phyloP scores from a whole-genome alignment of 768 basidiomycete species.

The Termitomyces sp. region DNA sequence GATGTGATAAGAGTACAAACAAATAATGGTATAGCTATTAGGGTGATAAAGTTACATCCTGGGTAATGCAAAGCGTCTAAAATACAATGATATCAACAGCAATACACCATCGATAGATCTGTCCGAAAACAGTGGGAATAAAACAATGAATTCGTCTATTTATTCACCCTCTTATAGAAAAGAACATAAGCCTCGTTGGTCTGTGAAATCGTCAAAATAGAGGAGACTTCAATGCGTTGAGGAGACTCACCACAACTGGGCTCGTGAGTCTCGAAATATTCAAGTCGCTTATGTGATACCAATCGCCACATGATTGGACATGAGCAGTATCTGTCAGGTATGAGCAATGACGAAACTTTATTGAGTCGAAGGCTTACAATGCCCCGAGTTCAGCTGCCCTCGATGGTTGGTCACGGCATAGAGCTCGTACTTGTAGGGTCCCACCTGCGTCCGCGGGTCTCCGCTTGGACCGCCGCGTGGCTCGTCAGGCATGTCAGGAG shows the following conservation, averaged over 20 bases:
- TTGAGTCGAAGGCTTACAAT: slow-evolving; percentile 59
- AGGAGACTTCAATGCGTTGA: background rate
- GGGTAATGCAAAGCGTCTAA: slow-evolving; percentile 16
- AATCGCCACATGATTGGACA: slow-evolving; percentile 79
- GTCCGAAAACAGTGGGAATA: slow-evolving; percentile 14
- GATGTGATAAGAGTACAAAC: background rate
- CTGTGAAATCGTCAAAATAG: slow-evolving; percentile 16
- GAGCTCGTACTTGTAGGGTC: slow-evolving; percentile 89
- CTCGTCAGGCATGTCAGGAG: slow-evolving; percentile 72
- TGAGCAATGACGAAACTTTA: slow-evolving; percentile 1
- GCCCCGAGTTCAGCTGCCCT: slow-evolving; percentile 90
- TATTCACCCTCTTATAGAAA: slow-evolving; percentile 67
- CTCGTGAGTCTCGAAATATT: background rate
- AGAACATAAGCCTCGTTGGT: slow-evolving; percentile 70
- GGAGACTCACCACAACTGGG: slow-evolving; percentile 66
- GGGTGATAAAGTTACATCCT: slow-evolving; percentile 15
- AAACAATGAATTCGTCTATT: slow-evolving; percentile 28
- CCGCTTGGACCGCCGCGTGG: slow-evolving; percentile 30
- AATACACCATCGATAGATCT: slow-evolving; percentile 11
- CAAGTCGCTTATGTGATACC: slow-evolving; percentile 33
- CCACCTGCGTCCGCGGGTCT: slow-evolving; percentile 78
- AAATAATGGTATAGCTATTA: slow-evolving; percentile 8
- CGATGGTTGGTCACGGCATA: slow-evolving; percentile 96
- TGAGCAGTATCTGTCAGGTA: slow-evolving; percentile 77
- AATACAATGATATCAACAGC: slow-evolving; percentile 18